Evolutionary conservation across 2,329 filamentous ascomycete genomes (phyloP).

Genomic region (Neonectria coccinea): DNA sequence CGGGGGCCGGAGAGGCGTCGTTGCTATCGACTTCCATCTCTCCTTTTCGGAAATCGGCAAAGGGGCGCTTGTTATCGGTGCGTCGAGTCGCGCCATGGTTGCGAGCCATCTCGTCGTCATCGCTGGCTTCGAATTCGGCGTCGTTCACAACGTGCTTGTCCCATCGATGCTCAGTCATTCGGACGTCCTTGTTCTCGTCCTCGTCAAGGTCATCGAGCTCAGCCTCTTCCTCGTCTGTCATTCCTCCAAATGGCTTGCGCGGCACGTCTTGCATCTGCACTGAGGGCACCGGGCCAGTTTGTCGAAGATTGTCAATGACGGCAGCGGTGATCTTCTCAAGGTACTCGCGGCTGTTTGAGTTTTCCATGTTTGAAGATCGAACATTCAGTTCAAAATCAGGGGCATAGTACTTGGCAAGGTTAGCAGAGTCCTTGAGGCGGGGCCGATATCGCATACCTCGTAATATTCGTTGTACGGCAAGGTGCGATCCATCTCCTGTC

Average conservation of each 20-base stretch:
- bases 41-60: slow-evolving; percentile 63
- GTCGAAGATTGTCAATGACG: slow-evolving; percentile 87
- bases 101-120: slow-evolving; percentile 84
- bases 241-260: slow-evolving; percentile 69
- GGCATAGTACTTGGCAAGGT: slow-evolving; percentile 80
- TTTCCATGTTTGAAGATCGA: slow-evolving; percentile 88
- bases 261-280: slow-evolving; percentile 89
- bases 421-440: slow-evolving; percentile 26
- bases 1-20: slow-evolving; percentile 53
- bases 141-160: slow-evolving; percentile 82
- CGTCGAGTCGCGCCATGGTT: slow-evolving; percentile 76
- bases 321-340: slow-evolving; percentile 84
- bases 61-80: slow-evolving; percentile 62
- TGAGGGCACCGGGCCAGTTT: slow-evolving; percentile 86
- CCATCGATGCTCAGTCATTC: slow-evolving; percentile 84
- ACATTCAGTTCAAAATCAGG: slow-evolving; percentile 93
- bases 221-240: slow-evolving; percentile 75
- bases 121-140: slow-evolving; percentile 87
- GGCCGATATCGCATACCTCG: slow-evolving; percentile 63
- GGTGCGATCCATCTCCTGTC: slow-evolving; percentile 82
- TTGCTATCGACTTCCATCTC: slow-evolving; percentile 55
- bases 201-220: slow-evolving; percentile 79
- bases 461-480: slow-evolving; percentile 98
- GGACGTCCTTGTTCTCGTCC: slow-evolving; percentile 85
- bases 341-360: slow-evolving; percentile 86